These are phyloP conservation scores for Erysimum cheiri DNA, from an alignment of 441 rosid genomes.

Conservation along the genomic window DNA sequence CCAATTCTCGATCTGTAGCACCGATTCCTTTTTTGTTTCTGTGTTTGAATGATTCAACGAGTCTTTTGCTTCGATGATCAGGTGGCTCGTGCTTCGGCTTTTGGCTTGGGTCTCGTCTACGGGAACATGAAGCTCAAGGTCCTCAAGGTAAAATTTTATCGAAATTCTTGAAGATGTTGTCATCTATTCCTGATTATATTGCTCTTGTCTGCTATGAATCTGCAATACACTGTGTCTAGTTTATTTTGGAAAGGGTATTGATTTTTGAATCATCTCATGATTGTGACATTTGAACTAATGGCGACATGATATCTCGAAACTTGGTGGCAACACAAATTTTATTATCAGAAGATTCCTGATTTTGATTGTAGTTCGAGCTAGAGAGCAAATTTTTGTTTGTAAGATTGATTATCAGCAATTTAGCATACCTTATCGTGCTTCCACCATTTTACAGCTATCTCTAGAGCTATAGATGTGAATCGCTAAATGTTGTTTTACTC, in stretches of 20 bases:
- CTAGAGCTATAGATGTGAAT: neutral
- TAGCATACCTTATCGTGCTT: slow-evolving; percentile 6
- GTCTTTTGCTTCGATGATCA: slow-evolving; percentile 22
- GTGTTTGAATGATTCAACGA: slow-evolving; percentile 21
- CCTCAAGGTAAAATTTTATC: slow-evolving; percentile 33
- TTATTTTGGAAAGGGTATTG: neutral
- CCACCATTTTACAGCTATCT: neutral
- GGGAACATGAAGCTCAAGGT: slow-evolving; percentile 47
- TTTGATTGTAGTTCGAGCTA: neutral
- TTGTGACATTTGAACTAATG: slow-evolving; percentile 12
- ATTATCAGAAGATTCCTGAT: neutral
- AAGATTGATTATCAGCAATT: slow-evolving; percentile 1
- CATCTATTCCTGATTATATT: neutral
- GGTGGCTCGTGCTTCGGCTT: slow-evolving; percentile 50
- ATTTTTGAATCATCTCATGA: neutral
- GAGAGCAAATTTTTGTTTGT: neutral
- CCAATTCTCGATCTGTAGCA: slow-evolving; percentile 13
- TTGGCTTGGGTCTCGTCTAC: slow-evolving; percentile 38
- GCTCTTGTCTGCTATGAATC: slow-evolving; percentile 12
- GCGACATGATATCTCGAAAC: neutral
- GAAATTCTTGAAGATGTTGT: neutral
- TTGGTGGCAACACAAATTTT: neutral
- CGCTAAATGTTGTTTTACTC: neutral
- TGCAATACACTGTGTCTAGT: neutral
- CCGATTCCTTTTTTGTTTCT: slow-evolving; percentile 14